Percentiles rank a stretch among this genome's conserved stretches.
Conservation (phyloP, 805 yeast genomes). For the Candida maltosa region DNA sequence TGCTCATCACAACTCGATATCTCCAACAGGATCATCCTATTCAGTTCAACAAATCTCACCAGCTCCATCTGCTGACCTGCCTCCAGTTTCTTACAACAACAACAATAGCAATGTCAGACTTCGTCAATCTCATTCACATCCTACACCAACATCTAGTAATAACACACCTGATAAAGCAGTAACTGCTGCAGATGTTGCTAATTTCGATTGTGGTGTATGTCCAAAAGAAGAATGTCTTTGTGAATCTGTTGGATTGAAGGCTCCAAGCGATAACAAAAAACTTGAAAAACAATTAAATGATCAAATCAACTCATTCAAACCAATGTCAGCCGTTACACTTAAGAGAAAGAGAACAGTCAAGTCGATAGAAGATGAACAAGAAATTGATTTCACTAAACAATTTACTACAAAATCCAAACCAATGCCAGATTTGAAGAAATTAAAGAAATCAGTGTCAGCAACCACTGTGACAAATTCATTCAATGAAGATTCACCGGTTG, state of each 20-base stretch:
- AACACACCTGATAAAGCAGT: constrained; percentile 12
- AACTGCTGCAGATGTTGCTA: constrained; percentile 13
- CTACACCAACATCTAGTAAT: constrained; percentile 11
- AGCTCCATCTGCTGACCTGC: constrained; percentile 48
- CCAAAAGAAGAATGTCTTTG: constrained; percentile 67
- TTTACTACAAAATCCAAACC: constrained; percentile 29
- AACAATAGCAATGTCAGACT: constrained; percentile 5
- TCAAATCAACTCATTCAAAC: constrained; percentile 45
- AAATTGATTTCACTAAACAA: constrained; percentile 56
- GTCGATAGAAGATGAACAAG: constrained; percentile 19
- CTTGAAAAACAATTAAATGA: constrained; percentile 21
- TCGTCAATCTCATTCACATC: too few relatives aligned
- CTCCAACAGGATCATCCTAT: constrained; percentile 25
- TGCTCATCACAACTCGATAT: constrained; percentile 12
- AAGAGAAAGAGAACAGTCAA: constrained; percentile 23
- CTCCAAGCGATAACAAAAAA: constrained; percentile 6
- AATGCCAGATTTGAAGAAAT: constrained; percentile 36
- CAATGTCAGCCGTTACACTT: constrained; percentile 67
- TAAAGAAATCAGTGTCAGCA: constrained; percentile 12
- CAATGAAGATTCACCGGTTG: constrained; percentile 51
- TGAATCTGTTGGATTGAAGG: constrained; percentile 47
- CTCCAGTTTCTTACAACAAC: constrained; percentile 24
- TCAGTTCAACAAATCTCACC: constrained; percentile 51
- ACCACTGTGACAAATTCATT: constrained; percentile 17
- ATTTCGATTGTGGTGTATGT: constrained; percentile 63